A percentile compares a stretch with the other conserved stretches of the same genome.
phyloP scores from a whole-genome alignment of 2,329 filamentous ascomycete genomes.

The Biscogniauxia marginata region DNA sequence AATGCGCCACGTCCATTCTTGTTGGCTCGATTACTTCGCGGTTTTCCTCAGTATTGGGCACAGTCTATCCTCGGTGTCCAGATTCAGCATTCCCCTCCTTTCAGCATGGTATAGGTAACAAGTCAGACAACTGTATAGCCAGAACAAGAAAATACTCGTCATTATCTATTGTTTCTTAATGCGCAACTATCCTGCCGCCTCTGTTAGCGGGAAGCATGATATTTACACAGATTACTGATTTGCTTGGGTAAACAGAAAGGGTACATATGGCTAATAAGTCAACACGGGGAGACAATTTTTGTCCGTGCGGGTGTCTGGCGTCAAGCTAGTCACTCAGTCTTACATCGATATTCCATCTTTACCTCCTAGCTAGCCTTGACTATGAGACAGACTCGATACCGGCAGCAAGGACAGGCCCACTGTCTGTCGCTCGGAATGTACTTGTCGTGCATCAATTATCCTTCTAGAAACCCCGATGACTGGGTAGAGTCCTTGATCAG shows the following conservation, averaged over 20 bases:
- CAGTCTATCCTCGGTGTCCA: neutral
- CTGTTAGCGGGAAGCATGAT: neutral
- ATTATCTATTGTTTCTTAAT: neutral
- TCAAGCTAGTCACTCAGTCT: neutral
- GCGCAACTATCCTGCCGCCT: neutral
- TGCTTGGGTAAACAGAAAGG: neutral
- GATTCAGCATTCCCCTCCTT: neutral
- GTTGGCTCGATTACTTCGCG: neutral
- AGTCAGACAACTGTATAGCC: neutral
- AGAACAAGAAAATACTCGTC: neutral
- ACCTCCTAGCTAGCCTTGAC: neutral
- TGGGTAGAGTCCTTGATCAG: neutral
- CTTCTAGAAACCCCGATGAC: neutral
- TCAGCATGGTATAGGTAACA: too few relatives aligned
- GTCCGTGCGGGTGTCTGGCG: neutral
- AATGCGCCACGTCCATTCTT: too few relatives aligned
- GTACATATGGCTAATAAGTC: neutral
- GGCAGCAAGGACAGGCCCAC: too few relatives aligned
- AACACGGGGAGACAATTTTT: neutral
- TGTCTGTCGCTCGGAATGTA: neutral
- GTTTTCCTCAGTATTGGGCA: neutral
- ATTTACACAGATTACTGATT: neutral
- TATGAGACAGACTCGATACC: too few relatives aligned
- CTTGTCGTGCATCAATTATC: neutral
- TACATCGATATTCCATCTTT: neutral